A percentile compares a stretch with the other conserved stretches of the same genome.
Evolutionary conservation across 2,329 filamentous ascomycete genomes (phyloP).

Genomic region (Chalaropsis ovoidea): DNA sequence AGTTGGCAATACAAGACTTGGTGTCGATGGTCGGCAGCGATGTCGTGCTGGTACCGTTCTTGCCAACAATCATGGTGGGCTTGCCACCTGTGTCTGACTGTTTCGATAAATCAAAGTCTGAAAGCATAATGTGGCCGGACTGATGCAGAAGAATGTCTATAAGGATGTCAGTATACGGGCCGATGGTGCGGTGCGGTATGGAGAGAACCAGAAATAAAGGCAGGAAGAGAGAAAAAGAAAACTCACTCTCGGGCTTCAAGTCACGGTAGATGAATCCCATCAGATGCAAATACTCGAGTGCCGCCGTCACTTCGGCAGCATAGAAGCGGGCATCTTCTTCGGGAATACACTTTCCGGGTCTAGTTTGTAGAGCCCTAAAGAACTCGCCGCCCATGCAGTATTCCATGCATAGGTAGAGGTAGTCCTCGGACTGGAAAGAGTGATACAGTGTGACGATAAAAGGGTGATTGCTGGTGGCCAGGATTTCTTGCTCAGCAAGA

Average conservation of each 20-base stretch:
- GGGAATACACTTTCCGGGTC: constrained; percentile 91
- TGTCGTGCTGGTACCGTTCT: constrained; percentile 74
- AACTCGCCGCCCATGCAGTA: constrained; percentile 99
- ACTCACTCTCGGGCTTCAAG: constrained; percentile 91
- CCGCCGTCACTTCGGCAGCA: constrained; percentile 91
- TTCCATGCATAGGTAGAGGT: constrained; percentile 99
- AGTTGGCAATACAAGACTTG: constrained; percentile 95
- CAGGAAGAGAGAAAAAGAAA: constrained; percentile 4
- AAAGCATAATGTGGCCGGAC: constrained; percentile 99
- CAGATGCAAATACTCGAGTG: constrained; percentile 88
- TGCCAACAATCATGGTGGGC: constrained; percentile 93
- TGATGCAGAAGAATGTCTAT: constrained; percentile 93
- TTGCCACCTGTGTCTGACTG: constrained; percentile 93
- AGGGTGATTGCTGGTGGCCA: constrained; percentile 96
- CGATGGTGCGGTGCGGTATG: not conserved
- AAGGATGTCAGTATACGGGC: constrained; percentile 20
- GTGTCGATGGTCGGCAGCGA: constrained; percentile 96
- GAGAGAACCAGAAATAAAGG: not conserved
- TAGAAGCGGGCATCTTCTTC: constrained; percentile 97
- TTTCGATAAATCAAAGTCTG: constrained; percentile 96
- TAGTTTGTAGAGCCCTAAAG: constrained; percentile 89
- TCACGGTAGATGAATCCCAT: constrained; percentile 99
- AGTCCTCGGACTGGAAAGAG: constrained; percentile 97
- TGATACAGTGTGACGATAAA: constrained; percentile 99
- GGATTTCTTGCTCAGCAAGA: constrained; percentile 91